Percentiles rank a stretch among this genome's conserved stretches.
Conservation (phyloP, 139 green algal genomes). For the Asterochloris erici region DNA sequence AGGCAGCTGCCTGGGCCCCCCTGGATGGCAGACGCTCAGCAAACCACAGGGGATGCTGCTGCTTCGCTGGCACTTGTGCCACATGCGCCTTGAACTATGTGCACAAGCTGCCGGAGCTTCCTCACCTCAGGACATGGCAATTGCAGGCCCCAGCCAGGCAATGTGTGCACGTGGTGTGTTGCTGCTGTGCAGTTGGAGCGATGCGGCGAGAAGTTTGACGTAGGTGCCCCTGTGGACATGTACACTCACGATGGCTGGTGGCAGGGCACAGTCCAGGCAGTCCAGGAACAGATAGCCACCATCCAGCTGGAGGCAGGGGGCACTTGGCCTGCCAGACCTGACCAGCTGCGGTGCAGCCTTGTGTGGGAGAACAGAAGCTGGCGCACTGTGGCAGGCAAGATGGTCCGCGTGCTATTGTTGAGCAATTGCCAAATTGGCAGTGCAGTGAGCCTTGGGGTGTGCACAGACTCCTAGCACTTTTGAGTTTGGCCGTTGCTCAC, state of each 20-base stretch:
- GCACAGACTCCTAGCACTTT: neutral
- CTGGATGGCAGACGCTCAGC: neutral
- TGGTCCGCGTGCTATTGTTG: neutral
- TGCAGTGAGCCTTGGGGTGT: neutral
- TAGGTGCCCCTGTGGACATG: neutral
- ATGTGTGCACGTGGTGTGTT: too few species aligned
- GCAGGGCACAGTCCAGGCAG: neutral
- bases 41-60: neutral
- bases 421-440: neutral
- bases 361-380: neutral
- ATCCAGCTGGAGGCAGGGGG: slow-evolving; percentile 30
- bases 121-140: neutral
- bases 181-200: too few species aligned
- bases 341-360: slow-evolving; percentile 4
- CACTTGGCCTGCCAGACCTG: slow-evolving; percentile 34
- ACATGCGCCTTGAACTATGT: neutral
- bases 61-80: neutral
- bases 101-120: neutral
- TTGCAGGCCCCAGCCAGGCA: too few species aligned
- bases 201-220: too few species aligned
- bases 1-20: neutral
- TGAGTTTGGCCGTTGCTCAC: too few species aligned
- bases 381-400: neutral
- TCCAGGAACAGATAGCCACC: slow-evolving; percentile 22
- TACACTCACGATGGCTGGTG: slow-evolving; percentile 2